Evolutionary conservation across 208 protist species (phyloP).

Genomic region (Trypanosomatidae sp.): DNA sequence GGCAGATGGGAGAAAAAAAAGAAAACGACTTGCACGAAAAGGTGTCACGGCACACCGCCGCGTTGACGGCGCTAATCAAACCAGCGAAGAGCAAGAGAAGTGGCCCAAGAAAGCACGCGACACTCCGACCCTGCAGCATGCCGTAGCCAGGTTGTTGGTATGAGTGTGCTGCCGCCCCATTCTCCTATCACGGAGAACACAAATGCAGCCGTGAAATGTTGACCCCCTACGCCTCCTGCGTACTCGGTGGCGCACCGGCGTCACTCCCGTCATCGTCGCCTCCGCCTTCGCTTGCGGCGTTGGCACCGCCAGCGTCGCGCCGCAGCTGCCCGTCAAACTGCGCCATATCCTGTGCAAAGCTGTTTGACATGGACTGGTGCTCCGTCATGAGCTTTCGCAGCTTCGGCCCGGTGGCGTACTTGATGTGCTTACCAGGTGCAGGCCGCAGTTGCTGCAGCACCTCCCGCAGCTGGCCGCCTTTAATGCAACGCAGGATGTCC

Average conservation of each 20-base stretch:
- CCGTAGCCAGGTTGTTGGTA: no score
- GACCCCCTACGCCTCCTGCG: no score
- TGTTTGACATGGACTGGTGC: slow-evolving; percentile 24
- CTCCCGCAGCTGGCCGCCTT: slow-evolving; percentile 17
- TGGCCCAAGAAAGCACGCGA: no score
- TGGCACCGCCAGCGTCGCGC: no score
- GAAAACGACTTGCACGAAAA: not conserved
- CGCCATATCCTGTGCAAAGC: slow-evolving; percentile 21
- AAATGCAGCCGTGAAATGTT: no score
- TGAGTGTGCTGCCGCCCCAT: no score
- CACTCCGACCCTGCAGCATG: no score
- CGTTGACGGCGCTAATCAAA: no score
- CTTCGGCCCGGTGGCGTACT: slow-evolving; percentile 61
- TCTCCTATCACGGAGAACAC: no score
- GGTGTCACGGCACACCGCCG: not conserved
- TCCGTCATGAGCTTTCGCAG: slow-evolving; percentile 30
- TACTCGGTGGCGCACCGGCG: not conserved
- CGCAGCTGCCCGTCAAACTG: slow-evolving; percentile 5
- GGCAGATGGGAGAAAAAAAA: no score
- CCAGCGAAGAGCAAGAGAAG: no score
- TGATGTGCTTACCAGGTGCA: slow-evolving; percentile 48
- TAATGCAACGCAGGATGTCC: slow-evolving; percentile 47
- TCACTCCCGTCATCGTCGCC: not conserved
- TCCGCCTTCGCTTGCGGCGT: not conserved
- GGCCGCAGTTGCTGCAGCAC: slow-evolving; percentile 38